Evolutionary conservation across 2,329 filamentous ascomycete species (phyloP), one percentile per base, ranked within the genome.

Genomic region (Cladosporium oxysporum): DNA sequence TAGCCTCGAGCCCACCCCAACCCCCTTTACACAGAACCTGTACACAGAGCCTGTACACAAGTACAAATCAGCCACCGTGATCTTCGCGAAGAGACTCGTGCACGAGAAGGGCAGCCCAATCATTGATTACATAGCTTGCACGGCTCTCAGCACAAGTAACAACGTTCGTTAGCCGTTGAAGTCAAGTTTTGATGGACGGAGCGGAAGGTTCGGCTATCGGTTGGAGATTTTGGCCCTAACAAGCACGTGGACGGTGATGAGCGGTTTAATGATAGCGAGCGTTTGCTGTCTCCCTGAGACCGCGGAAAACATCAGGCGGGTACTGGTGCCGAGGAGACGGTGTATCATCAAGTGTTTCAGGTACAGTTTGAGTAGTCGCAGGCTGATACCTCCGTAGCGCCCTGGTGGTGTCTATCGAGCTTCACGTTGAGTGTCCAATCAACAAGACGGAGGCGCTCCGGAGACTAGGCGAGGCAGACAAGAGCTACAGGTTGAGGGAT

Each of bases 341-440:
- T 55, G 52, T 33, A 55, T 58, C 55, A 58, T 37, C 18, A 16
- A 37, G 55, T 35, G 55, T 58, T 58, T 35, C 55, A 58, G 14
- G n/a, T 58, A 47, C 41, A 47, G 41, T 47, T 47, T 21, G 41
- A 47, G n/a, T 5, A 47, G 41, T 47, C n/a, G 41, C 41, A 58
- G 55, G 18, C 0, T 35, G 33, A 28, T 35, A 57, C 53, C n/a
- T 18, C 28, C 10, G 52, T 55, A 50, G 26, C 37, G 18, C 12
- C 31, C 8, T 12, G 37, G 12, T 49, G 26, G 26, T 18, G 21
- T n/a, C 57, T 26, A 23, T 35, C 21, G 58, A 62, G 59, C 59
- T 52, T 52, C 59, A 62, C n/a, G 5, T 62, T 62, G 47, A 62
- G 47, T 33, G 50, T 18, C 60, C 60, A 63, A 57, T 57, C 49